Percentiles rank a stretch among this genome's conserved stretches.
These are phyloP conservation scores for Leccinellum luteum DNA, from an alignment of 768 basidiomycete species.

Conservation along the genomic window DNA sequence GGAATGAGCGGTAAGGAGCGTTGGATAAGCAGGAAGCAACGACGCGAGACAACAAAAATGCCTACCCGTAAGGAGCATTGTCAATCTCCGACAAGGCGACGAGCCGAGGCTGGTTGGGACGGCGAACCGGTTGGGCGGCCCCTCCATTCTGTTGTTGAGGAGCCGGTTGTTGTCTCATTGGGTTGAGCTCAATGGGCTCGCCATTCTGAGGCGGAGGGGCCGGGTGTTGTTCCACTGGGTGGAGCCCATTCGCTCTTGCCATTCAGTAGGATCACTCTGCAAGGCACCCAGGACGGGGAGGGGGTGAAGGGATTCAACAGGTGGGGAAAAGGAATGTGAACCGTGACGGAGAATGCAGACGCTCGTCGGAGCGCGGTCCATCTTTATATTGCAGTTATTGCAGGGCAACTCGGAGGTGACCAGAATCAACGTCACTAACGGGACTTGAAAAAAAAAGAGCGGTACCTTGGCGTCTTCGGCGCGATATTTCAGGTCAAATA, in stretches of 20 bases:
- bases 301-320: background rate
- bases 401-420: background rate
- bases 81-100: constrained; percentile 1
- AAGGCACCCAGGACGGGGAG: background rate
- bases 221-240: background rate
- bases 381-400: background rate
- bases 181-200: background rate
- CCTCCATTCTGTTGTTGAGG: background rate
- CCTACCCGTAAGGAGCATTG: background rate
- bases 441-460: background rate
- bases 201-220: background rate
- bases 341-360: background rate
- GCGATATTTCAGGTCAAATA: background rate
- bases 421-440: background rate
- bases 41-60: background rate
- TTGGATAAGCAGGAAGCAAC: background rate
- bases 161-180: background rate
- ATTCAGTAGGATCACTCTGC: background rate
- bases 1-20: background rate
- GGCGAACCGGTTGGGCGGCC: background rate
- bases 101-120: background rate
- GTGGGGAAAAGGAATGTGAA: background rate
- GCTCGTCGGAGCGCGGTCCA: background rate
- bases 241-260: background rate
- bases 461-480: background rate